These are phyloP conservation scores for Geranium incanum DNA, from an alignment of 441 rosid genomes.

Conservation along the genomic window DNA sequence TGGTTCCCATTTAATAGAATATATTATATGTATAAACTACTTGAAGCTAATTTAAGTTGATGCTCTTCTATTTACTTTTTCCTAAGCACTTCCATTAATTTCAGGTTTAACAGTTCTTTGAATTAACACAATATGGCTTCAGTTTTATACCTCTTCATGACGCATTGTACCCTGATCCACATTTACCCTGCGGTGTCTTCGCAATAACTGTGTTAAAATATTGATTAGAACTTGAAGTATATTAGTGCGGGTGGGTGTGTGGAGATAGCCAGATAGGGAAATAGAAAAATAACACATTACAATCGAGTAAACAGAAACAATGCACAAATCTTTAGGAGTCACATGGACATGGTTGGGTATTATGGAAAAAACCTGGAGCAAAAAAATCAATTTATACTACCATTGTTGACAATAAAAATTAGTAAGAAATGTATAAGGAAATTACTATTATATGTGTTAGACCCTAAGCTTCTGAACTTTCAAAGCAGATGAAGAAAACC, in stretches of 20 bases:
- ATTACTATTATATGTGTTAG: background rate
- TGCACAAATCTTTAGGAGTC: background rate
- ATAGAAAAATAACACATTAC: background rate
- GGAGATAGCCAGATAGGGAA: background rate
- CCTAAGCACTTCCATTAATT: background rate
- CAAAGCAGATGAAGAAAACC: background rate
- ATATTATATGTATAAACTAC: background rate
- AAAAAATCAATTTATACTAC: background rate
- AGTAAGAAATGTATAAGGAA: background rate
- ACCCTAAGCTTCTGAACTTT: constrained; percentile 4
- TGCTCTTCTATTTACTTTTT: background rate
- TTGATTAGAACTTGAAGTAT: constrained; percentile 1
- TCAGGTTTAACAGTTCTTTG: constrained; percentile 5
- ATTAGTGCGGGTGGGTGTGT: background rate
- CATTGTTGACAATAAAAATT: background rate
- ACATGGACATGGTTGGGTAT: background rate
- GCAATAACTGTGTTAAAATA: constrained; percentile 36
- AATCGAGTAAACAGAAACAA: constrained; percentile 10
- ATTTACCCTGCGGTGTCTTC: constrained; percentile 65
- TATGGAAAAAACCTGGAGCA: background rate
- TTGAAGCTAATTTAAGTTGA: background rate
- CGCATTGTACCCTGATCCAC: constrained; percentile 43
- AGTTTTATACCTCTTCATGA: constrained; percentile 45
- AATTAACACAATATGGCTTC: background rate
- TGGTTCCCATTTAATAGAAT: background rate